Percentiles rank a stretch among this genome's conserved stretches.
These are phyloP conservation scores for Pythium coloratum DNA, from an alignment of 352 stramenopile species.

Conservation along the genomic window DNA sequence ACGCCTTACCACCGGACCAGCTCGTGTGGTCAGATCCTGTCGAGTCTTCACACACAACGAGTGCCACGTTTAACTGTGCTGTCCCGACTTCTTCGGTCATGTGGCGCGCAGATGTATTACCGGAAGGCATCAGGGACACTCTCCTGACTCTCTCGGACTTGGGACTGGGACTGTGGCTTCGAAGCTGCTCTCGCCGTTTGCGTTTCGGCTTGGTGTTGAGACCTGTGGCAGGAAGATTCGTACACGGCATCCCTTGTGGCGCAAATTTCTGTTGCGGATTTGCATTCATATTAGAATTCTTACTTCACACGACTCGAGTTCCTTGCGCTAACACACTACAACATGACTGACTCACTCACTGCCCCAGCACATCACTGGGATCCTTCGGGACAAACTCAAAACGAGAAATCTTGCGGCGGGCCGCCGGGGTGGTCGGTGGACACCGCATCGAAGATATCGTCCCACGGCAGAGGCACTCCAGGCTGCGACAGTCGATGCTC, in stretches of 20 bases:
- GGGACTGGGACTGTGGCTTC: too few relatives aligned
- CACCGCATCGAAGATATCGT: slow-evolving; percentile 22
- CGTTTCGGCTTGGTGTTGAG: background rate
- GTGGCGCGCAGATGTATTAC: background rate
- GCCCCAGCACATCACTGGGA: background rate
- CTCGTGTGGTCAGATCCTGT: background rate
- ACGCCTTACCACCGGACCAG: background rate
- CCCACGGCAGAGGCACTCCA: slow-evolving; percentile 11
- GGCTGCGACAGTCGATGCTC: background rate
- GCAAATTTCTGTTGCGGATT: background rate
- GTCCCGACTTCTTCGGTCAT: background rate
- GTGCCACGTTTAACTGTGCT: background rate
- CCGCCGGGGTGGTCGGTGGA: background rate
- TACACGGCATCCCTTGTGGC: background rate
- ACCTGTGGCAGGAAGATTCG: too few relatives aligned
- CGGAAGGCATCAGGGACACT: background rate
- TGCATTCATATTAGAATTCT: background rate
- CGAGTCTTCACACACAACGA: background rate
- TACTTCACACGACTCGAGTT: background rate
- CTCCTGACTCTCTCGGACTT: background rate
- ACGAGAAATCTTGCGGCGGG: slow-evolving; percentile 9
- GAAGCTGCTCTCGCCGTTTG: too few relatives aligned
- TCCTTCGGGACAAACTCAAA: background rate
- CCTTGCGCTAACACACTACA: background rate
- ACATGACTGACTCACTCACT: background rate